A percentile compares a stretch with the other conserved stretches of the same genome.
These are phyloP conservation scores for Citeromyces hawaiiensis DNA, from an alignment of 1,139 yeast genomes.

Conservation along the genomic window DNA sequence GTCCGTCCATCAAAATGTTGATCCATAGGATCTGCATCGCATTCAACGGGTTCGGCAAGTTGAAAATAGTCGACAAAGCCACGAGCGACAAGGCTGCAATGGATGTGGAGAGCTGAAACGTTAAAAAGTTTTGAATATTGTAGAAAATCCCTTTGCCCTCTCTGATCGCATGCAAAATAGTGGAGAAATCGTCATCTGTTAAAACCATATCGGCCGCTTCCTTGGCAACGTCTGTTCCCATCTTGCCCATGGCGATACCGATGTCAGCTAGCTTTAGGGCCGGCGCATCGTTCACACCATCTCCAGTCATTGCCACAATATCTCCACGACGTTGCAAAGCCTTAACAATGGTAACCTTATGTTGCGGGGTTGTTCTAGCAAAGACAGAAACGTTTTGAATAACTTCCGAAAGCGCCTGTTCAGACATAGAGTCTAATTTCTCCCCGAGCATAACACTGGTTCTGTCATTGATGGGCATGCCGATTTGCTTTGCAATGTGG, in stretches of 20 bases:
- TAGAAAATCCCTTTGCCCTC: conserved; percentile 95
- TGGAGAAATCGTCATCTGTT: conserved; percentile 91
- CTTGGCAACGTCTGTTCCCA: conserved; percentile 97
- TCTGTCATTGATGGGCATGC: conserved; percentile 66
- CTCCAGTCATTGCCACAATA: conserved; percentile 98
- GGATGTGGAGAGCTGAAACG: conserved; percentile 89
- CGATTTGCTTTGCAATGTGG: conserved; percentile 82
- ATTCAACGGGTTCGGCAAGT: conserved; percentile 88
- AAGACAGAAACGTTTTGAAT: conserved; percentile 79
- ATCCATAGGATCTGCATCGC: conserved; percentile 99
- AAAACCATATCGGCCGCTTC: conserved; percentile 98
- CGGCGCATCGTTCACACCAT: conserved; percentile 99
- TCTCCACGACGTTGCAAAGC: conserved; percentile 90
- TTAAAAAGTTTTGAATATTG: conserved; percentile 85
- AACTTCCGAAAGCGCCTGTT: conserved; percentile 55
- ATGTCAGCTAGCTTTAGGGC: conserved; percentile 94
- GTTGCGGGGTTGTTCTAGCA: conserved; percentile 96
- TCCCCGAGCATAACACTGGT: conserved; percentile 73
- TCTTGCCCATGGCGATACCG: conserved; percentile 94
- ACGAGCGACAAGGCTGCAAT: conserved; percentile 88
- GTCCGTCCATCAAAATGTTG: conserved; percentile 96
- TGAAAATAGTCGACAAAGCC: conserved; percentile 76
- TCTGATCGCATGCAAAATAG: conserved; percentile 82
- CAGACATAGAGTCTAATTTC: conserved; percentile 57
- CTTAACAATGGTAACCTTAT: conserved; percentile 80